Base-by-base conservation (phyloP, 352 stramenopile species). In the Nothophytophthora sp. region DNA sequence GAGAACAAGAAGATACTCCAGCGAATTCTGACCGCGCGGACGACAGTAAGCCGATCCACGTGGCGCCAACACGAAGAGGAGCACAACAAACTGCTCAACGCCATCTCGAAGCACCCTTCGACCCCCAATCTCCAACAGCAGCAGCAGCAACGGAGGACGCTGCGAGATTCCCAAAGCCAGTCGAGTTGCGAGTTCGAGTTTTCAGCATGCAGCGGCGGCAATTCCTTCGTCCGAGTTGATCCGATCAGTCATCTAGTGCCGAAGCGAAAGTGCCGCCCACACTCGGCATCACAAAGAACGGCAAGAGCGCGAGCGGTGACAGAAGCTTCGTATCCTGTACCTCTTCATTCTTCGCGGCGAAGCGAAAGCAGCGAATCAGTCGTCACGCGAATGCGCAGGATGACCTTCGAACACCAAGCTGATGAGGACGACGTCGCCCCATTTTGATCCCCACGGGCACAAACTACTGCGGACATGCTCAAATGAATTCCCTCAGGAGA, bases 1-100 rank as follows among this genome's bases (percentile, higher is more conserved):
- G 76, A 88, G 50, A 88, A 88, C 50, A 74, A 70, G 46, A 66
- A 63, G 27, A 48, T 88, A 36, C 60, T 79, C 9, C 63, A 69
- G 11, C 69, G 71, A 18, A 83, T 86, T 24, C 55, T 85, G 34
- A 57, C 54, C 11, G 62, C 69, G 23, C 67, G 67, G 49, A 76
- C 67, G 20, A 73, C 66, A 16, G 63, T 86, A 1, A 81, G 71
- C 49, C 56, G 71, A 8, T 52, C 66, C 0, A 47, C 34, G 6
- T 71, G 73, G 60, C 50, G 63, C 7, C 45, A 60, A 6, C 58
- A 86, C 34, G 73, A 84, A 52, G 22, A 65, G 18, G 61, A 77
- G 38, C 68, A 78, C 16, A 65, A 39, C 25, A 70, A 73, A 35
- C 32, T 88, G 16, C 57, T 65, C 6, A 38, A 37, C 0, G 78